Evolutionary conservation across 106 monocot species (phyloP).

Genomic region (Triglochin maritima): DNA sequence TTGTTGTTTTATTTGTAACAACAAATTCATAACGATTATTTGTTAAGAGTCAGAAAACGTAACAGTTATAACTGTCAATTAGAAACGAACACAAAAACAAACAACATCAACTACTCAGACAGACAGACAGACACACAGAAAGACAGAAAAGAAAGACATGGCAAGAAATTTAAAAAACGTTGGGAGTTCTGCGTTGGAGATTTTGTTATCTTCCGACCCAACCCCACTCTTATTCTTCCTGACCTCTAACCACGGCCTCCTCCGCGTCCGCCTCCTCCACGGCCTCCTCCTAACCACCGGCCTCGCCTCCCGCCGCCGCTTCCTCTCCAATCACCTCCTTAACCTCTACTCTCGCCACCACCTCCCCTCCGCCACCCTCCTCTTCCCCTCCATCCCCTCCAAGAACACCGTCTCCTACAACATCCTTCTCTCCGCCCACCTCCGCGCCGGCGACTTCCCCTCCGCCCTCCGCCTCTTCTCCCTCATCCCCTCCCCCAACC

Average conservation of each 20-base stretch:
- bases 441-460: constrained; percentile 29
- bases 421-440: constrained; percentile 41
- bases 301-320: constrained; percentile 40
- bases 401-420: constrained; percentile 66
- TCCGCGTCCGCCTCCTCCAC: constrained; percentile 33
- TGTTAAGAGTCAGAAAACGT: too few relatives aligned
- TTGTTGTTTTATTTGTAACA: constrained; percentile 1
- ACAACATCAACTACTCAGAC: too few relatives aligned
- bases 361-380: constrained; percentile 4
- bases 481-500: constrained; percentile 56
- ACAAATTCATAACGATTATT: neutral
- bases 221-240: constrained; percentile 33
- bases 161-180: too few relatives aligned
- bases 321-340: constrained; percentile 72
- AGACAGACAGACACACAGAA: too few relatives aligned
- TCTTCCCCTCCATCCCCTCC: constrained; percentile 43
- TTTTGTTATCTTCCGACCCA: too few relatives aligned
- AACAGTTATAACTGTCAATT: too few relatives aligned
- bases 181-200: too few relatives aligned
- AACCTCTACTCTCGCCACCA: constrained; percentile 36
- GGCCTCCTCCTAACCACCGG: constrained; percentile 45
- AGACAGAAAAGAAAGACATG: too few relatives aligned
- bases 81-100: too few relatives aligned
- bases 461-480: constrained; percentile 43
- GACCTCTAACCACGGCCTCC: constrained; percentile 24